Conservation (phyloP, 192 early-diverging fungal species). For the Tieghemiomyces parasiticus region DNA sequence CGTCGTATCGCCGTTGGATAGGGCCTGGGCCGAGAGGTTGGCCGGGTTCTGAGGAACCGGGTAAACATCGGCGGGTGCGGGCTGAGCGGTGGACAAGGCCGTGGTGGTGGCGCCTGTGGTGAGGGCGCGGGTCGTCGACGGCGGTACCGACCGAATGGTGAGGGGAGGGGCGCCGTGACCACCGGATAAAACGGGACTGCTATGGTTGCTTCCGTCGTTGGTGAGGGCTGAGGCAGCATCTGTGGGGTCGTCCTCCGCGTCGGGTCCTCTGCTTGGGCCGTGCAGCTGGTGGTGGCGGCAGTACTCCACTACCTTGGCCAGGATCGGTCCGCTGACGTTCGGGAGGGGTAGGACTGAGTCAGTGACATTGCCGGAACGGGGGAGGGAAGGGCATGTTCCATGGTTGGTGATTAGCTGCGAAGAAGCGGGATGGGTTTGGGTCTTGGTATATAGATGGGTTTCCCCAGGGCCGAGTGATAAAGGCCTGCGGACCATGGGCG, state of each 20-base stretch:
- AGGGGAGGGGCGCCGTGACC: neutral
- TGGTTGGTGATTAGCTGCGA: too few relatives aligned
- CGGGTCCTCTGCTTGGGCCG: neutral
- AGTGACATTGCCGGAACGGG: neutral
- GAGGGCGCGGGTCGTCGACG: neutral
- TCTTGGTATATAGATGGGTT: neutral
- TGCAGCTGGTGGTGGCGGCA: constrained; percentile 64
- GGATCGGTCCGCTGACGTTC: constrained; percentile 77
- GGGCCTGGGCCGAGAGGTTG: neutral
- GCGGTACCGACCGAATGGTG: neutral
- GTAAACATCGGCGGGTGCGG: neutral
- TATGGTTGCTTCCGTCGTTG: too few relatives aligned
- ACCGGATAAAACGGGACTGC: too few relatives aligned
- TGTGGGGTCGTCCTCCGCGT: too few relatives aligned
- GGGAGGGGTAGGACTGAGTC: constrained; percentile 63
- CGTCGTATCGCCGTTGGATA: too few relatives aligned
- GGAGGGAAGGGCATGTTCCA: neutral
- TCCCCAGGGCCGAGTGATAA: too few relatives aligned
- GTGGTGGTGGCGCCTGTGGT: neutral
- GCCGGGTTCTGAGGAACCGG: neutral
- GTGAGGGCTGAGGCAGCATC: too few relatives aligned
- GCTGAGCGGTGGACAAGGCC: neutral
- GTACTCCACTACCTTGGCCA: constrained; percentile 79
- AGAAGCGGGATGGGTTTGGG: neutral
- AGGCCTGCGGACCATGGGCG: too few relatives aligned